These are phyloP conservation scores for Tremellales sp. DNA, from an alignment of 1,284 basidiomycete genomes.

Conservation along the genomic window DNA sequence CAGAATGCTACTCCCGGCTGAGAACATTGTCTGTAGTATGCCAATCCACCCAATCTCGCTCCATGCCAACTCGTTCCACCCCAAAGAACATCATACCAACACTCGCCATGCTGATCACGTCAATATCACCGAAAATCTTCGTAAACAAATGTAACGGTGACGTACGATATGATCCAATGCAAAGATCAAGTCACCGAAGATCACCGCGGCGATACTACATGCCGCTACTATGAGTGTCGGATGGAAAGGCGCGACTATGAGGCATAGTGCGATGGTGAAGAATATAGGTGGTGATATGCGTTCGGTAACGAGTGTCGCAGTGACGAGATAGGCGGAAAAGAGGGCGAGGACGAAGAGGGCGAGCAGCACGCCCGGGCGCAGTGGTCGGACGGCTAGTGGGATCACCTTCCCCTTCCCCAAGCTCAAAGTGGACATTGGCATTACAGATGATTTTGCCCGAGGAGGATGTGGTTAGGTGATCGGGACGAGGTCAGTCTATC, in stretches of 20 bases:
- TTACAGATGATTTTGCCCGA: too few relatives aligned
- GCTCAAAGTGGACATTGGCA: too few relatives aligned
- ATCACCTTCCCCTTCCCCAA: too few relatives aligned
- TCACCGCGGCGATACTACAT: background rate
- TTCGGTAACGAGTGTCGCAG: constrained; percentile 3
- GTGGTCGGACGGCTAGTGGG: too few relatives aligned
- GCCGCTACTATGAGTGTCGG: constrained; percentile 2
- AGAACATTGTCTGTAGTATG: constrained; percentile 6
- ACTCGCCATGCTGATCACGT: constrained; percentile 8
- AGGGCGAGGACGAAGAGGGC: constrained; percentile 3
- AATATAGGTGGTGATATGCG: constrained; percentile 8
- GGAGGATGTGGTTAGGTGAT: too few relatives aligned
- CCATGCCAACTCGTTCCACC: constrained; percentile 4
- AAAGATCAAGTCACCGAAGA: constrained; percentile 4
- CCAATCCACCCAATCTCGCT: constrained; percentile 7
- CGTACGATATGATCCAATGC: constrained; percentile 13
- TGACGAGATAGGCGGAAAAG: constrained; percentile 8
- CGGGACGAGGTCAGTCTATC: too few relatives aligned
- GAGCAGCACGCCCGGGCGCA: background rate
- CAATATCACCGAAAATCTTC: too few relatives aligned
- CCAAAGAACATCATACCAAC: constrained; percentile 6
- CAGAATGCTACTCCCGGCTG: constrained; percentile 9
- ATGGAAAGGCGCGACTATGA: constrained; percentile 5
- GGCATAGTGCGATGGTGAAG: constrained; percentile 5
- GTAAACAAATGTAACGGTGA: background rate